phyloP scores from a whole-genome alignment of 306 rosid genomes.

The Trifolium pratense region DNA sequence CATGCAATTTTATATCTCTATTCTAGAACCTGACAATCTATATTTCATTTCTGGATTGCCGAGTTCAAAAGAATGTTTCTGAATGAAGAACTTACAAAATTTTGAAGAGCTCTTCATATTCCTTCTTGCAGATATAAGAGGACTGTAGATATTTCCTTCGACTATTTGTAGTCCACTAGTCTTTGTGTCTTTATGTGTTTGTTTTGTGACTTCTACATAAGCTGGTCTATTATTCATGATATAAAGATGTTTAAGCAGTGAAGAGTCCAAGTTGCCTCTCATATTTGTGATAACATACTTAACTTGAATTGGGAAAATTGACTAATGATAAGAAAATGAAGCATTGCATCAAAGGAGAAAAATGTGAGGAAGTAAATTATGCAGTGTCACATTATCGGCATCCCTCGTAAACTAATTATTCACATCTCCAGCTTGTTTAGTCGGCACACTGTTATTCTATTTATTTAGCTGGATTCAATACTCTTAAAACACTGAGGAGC shows the following conservation, averaged over 20 bases:
- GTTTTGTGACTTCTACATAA: constrained; percentile 30
- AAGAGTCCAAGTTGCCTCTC: constrained; percentile 11
- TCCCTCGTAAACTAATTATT: constrained; percentile 28
- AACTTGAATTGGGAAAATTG: constrained; percentile 31
- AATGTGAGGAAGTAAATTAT: constrained; percentile 31
- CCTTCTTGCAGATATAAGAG: constrained; percentile 44
- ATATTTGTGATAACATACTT: constrained; percentile 34
- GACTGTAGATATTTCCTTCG: constrained; percentile 38
- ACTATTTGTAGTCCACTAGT: constrained; percentile 38
- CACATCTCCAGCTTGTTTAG: constrained; percentile 24
- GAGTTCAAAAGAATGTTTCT: constrained; percentile 21
- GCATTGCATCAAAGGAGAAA: constrained; percentile 26
- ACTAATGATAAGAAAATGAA: constrained; percentile 25
- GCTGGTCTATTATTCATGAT: constrained; percentile 34
- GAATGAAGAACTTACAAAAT: constrained; percentile 19
- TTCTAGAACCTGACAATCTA: constrained; percentile 17
- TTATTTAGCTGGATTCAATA: constrained; percentile 43
- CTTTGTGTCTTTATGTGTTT: constrained; percentile 35
- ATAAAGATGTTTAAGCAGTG: constrained; percentile 32
- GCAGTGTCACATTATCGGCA: constrained; percentile 29
- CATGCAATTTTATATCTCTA: constrained; percentile 23
- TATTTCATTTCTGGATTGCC: constrained; percentile 27
- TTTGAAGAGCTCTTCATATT: constrained; percentile 27
- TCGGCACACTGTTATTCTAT: constrained; percentile 33
- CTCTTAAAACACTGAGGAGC: constrained; percentile 37